Conservation (phyloP, 331 rosid species). For the Pyracantha coccinea region DNA sequence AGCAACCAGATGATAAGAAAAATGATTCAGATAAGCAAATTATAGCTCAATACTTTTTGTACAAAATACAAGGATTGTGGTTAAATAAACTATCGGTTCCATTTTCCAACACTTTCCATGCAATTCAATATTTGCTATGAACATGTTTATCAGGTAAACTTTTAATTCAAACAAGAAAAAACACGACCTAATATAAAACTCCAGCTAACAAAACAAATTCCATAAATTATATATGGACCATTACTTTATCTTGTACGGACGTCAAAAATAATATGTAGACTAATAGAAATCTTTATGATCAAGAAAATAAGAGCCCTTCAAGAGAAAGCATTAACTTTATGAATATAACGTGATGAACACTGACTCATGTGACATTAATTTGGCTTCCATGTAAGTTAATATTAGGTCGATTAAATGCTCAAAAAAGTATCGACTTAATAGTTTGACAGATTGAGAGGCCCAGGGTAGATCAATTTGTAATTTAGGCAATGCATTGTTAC, state of each 20-base stretch:
- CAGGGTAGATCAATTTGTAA: neutral
- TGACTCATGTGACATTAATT: no score
- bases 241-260: neutral
- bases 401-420: no score
- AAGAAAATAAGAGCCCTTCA: neutral
- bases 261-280: neutral
- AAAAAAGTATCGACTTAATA: neutral
- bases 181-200: no score
- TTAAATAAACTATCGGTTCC: neutral
- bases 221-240: neutral
- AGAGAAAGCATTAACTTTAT: neutral
- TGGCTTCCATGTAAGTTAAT: neutral
- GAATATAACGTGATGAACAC: no score
- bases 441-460: neutral
- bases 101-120: neutral
- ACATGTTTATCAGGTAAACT: no score
- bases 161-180: no score
- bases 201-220: no score
- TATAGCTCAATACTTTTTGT: neutral
- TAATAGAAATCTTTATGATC: neutral
- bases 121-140: no score
- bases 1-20: neutral
- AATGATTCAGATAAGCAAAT: neutral
- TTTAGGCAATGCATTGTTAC: neutral
- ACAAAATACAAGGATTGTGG: neutral